A percentile compares a stretch with the other conserved stretches of the same genome.
Evolutionary conservation across 768 basidiomycete species (phyloP).

Genomic region (Crassisporium funariophilum): DNA sequence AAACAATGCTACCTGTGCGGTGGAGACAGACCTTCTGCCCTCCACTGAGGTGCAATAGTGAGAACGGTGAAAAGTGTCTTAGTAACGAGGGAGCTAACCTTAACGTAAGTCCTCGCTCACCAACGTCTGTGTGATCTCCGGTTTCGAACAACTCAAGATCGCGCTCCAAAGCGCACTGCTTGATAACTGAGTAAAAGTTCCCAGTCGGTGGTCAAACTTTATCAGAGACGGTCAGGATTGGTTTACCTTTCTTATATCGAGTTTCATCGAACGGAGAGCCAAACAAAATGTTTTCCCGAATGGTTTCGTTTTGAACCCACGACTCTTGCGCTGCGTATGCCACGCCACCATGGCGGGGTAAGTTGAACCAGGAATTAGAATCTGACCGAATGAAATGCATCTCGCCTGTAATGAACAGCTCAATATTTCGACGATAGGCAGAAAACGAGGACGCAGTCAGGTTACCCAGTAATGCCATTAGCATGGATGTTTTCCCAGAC

Average conservation of each 20-base stretch:
- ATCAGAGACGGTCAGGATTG: conserved; percentile 3
- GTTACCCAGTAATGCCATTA: conserved; percentile 58
- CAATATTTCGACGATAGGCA: not conserved
- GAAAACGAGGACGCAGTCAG: not conserved
- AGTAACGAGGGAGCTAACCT: conserved; percentile 17
- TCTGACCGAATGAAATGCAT: conserved; percentile 58
- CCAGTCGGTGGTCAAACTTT: conserved; percentile 35
- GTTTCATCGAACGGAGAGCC: conserved; percentile 72
- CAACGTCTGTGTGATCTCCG: conserved; percentile 63
- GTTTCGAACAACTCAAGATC: conserved; percentile 65
- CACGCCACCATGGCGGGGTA: conserved; percentile 66
- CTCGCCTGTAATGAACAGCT: conserved; percentile 52
- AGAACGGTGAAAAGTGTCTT: not conserved
- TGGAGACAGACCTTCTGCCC: conserved; percentile 40
- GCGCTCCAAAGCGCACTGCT: conserved; percentile 71
- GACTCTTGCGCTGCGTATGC: conserved; percentile 82
- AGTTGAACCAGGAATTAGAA: conserved; percentile 59
- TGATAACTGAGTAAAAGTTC: conserved; percentile 42
- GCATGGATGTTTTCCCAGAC: conserved; percentile 40
- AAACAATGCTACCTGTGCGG: conserved; percentile 48
- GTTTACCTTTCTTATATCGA: conserved; percentile 61
- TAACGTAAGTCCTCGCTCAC: conserved; percentile 63
- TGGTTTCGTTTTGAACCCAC: conserved; percentile 80
- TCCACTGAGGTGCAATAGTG: conserved; percentile 41
- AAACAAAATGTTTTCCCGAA: conserved; percentile 80